phyloP scores from a whole-genome alignment of 2,329 filamentous ascomycete genomes.

The Penicillium aurantiogriseum region DNA sequence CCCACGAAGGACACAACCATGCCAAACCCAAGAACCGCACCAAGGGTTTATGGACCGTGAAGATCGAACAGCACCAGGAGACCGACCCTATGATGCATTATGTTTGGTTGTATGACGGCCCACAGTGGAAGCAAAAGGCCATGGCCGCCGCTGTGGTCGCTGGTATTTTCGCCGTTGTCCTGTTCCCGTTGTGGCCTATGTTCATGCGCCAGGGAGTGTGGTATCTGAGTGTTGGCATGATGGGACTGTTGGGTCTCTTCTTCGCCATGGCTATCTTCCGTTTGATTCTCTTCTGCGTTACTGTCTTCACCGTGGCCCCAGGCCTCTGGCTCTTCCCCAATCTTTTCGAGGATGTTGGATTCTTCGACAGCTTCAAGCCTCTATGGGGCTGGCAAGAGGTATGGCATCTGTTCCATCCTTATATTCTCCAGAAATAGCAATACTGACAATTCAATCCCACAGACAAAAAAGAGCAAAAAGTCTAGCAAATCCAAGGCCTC shows the following conservation, averaged over 20 bases:
- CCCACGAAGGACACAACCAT: conserved; percentile 72
- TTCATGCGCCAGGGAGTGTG: conserved; percentile 90
- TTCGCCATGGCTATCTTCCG: conserved; percentile 98
- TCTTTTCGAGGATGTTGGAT: conserved; percentile 96
- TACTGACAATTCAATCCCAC: conserved; percentile 10
- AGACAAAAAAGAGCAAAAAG: conserved; percentile 45
- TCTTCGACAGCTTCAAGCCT: conserved; percentile 94
- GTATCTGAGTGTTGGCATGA: conserved; percentile 93
- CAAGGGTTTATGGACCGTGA: conserved; percentile 95
- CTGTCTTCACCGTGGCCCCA: conserved; percentile 78
- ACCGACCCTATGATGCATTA: conserved; percentile 70
- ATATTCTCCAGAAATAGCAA: not conserved
- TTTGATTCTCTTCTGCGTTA: conserved; percentile 88
- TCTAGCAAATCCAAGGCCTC: conserved; percentile 26
- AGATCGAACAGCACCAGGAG: conserved; percentile 94
- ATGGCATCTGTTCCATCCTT: conserved; percentile 36
- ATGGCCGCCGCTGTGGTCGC: conserved; percentile 82
- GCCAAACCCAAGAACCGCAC: conserved; percentile 70
- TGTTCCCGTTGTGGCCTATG: conserved; percentile 95
- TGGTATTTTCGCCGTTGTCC: conserved; percentile 80
- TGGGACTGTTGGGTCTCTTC: conserved; percentile 86
- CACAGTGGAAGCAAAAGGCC: conserved; percentile 89
- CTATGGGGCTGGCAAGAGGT: conserved; percentile 99
- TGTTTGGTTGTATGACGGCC: conserved; percentile 92
- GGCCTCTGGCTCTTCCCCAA: conserved; percentile 99